Evolutionary conservation across 495 filamentous ascomycete species (phyloP), one percentile per base, ranked within the genome.

Genomic region (Annulohypoxylon maeteangense): DNA sequence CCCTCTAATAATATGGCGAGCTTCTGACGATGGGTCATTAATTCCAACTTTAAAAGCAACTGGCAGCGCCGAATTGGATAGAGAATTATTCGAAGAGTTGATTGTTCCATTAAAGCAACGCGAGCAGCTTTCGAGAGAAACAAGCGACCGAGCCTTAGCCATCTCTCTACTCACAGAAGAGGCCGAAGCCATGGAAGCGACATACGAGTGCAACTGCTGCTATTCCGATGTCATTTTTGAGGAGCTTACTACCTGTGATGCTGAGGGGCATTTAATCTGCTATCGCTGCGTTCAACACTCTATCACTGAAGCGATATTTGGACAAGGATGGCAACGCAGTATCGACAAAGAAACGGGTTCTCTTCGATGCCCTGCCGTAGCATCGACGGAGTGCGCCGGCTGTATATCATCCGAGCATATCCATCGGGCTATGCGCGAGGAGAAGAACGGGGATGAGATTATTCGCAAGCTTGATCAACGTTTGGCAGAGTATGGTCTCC

Each of bases 151-250:
- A 55, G 74, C 75, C 32, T 66, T 92, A 36, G 94, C 95, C 7
- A 70, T 86, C 5, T 81, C 87, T 23, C 71, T 97, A 63, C 95
- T 97, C 78, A 88, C 87, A 22, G 79, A 82, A 40, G 92, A 98
- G 71, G 95, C 95, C 4, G 88, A 91, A 71, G 82, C 86, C 29
- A 86, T 83, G 5, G 85, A 90, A 29, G 89, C 89, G 23, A 76
- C 94, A 16, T 90, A 93, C 71, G 95, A 98, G 75, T 99, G 95
- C 77, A 90, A 90, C 72, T 98, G 95, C 81, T 99, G 95, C 80
- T 95, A 91, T 71, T 86, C 86, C 29, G 87, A 93, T 32, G 87
- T 85, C 38, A 82, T 91, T 0, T 96, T 97, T 70, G 92, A 98
- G 76, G 89, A 93, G 78, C 86, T 97, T 20, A 87, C 92, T 7